Evolutionary conservation across 129 eudicot species (phyloP).

Genomic region (Ambrosia artemisiifolia): DNA sequence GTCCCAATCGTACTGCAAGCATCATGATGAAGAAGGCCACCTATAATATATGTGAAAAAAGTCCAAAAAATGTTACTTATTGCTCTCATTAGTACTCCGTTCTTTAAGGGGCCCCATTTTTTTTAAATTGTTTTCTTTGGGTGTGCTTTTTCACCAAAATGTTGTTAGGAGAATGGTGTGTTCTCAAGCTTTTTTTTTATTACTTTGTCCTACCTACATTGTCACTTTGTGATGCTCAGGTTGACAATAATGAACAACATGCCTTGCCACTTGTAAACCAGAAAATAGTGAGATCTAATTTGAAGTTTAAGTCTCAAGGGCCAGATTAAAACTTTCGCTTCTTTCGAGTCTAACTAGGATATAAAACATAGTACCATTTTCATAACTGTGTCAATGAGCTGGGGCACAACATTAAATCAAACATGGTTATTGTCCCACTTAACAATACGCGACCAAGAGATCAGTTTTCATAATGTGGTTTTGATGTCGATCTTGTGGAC

Average conservation of each 20-base stretch:
- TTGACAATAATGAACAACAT: constrained; percentile 20
- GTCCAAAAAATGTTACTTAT: constrained; percentile 40
- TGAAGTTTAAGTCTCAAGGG: constrained; percentile 14
- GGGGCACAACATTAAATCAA: neutral
- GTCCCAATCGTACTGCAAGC: constrained; percentile 24
- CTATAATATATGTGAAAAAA: constrained; percentile 15
- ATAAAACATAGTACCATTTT: constrained; percentile 6
- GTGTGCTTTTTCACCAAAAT: constrained; percentile 49
- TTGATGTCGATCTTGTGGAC: neutral
- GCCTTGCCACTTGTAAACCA: constrained; percentile 10
- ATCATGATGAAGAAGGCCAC: constrained; percentile 27
- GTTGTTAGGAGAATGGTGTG: constrained; percentile 46
- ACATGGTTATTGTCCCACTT: neutral
- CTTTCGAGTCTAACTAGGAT: neutral
- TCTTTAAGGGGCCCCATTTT: constrained; percentile 39
- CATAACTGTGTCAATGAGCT: neutral
- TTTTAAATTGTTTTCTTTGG: constrained; percentile 42
- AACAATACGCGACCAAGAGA: constrained; percentile 2
- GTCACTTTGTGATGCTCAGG: constrained; percentile 41
- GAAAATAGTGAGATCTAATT: constrained; percentile 23
- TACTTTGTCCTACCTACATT: constrained; percentile 49
- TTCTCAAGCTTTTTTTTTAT: constrained; percentile 40
- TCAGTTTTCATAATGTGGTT: constrained; percentile 7
- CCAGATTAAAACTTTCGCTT: neutral
- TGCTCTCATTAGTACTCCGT: constrained; percentile 6